Base-by-base conservation (phyloP, 176 grass and related monocot genomes). In the Dendrocalamus sinicus region DNA sequence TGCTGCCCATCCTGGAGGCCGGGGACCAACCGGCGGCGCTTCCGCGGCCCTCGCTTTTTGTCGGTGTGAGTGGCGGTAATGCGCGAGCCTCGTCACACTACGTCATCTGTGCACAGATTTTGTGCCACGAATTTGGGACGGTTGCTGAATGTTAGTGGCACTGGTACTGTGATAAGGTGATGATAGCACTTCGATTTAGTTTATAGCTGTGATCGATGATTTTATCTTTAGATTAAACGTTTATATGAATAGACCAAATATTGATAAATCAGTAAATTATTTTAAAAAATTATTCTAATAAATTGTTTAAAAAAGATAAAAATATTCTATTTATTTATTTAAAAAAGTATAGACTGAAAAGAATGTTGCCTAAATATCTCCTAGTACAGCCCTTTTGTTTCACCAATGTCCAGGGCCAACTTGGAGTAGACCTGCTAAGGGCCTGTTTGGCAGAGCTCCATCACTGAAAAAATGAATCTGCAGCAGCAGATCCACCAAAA, bases 11-110 rank as follows among this genome's bases (percentile, higher is more conserved):
- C 37, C 15, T 45, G 52, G 7, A 59, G 47, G 4, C 59, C 60
- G 8, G 82, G 82, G 44, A 64, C 70, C 70, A 23, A 53, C 4
- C 28, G 55, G 55, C 54, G 76, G 84, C 75, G 37, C 53, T 62
- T 78, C 51, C 67, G 66, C 28, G n/a, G 76, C 44, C 1, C 46
- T 4, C 24, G 2, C 47, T 74, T 53, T 55, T 60, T 10, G 76
- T 70, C 15, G 82, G 30, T 32, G 30, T 2, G 30, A 32, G 53
- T 79, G 60, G 48, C 24, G 51, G 24, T 9, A 22, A 30, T 13
- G 23, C 71, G 71, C 22, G 28, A 12, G 26, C 16, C 9, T 52
- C 30, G 30, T 57, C 57, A 3, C 20, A 11, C 3, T 11, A 11
- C 9, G 20, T 23, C 57, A 59, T 26, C 45, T 16, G 70, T 16